Base-by-base conservation (phyloP, 768 basidiomycete genomes). In the Roridomyces roridus region DNA sequence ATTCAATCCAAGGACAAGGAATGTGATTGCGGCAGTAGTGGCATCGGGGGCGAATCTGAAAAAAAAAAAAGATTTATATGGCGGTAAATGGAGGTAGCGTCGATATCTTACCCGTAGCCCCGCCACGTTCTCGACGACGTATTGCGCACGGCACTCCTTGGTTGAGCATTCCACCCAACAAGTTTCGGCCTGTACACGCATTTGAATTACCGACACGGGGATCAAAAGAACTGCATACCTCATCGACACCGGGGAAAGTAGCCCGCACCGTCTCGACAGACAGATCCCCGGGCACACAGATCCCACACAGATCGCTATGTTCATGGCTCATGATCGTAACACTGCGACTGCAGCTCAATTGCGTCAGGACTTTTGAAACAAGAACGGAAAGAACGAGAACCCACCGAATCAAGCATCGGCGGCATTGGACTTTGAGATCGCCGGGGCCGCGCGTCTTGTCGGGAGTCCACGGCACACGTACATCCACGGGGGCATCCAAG, bases 161-260 rank as follows among this genome's bases (percentile, higher is more conserved):
- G 54, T 47, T 6, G 63, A 59, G 47, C 68, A 69, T 55, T 69
- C 66, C 14, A 69, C 68, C 68, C 68, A 69, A 44, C 68, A 69
- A 44, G 63, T 65, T 39, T 69, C 61, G 11, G 28, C n/a, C 60
- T 65, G 40, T 2, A 17, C 10, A 23, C 20, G 43, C 10, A 46
- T 31, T 18, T 39, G 56, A 29, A 25, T 36, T 14, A 23, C n/a
- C n/a, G 26, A 15, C 24, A 10, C 21, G 5, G 41, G 14, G 21
- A 15, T 24, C 15, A 42, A 31, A 40, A 29, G 6, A 36, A 25
- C 9, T 25, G n/a, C n/a, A n/a, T 39, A 60, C 60, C 25, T 59
- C 61, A 18, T 41, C 44, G 15, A 35, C 47, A 17, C 24, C 59
- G 14, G 65, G 65, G 14, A 53, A 66, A 0, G 41, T 23, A 23